Evolutionary conservation across 1,139 yeast species (phyloP), one percentile per base, ranked within the genome.

Genomic region (Suhomyces panamericanus): DNA sequence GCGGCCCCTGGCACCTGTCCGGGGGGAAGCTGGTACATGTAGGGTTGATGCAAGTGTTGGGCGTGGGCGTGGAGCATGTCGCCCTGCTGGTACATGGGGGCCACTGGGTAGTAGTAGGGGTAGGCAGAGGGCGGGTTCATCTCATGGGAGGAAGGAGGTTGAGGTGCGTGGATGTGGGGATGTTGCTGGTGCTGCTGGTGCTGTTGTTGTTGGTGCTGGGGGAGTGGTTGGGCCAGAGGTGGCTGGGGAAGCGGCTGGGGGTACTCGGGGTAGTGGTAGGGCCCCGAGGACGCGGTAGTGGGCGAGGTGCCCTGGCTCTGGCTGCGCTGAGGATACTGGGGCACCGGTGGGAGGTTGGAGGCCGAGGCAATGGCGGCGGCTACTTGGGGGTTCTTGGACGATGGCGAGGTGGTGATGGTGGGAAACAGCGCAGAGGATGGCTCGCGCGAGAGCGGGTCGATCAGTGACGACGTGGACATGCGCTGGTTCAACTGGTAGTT

Each of bases 401-500:
- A 36, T 8, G 32, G 39, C 11, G 39, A 36, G 10, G 47, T 4
- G 44, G 22, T 44, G 41, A 35, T 39, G 11, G 40, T 40, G 22
- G 41, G 24, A 34, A 35, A 39, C 20, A 38, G 14, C 17, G 29
- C 35, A 16, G 35, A 15, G 11, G 49, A 46, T 1, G 49, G 44
- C 28, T 46, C 49, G 7, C 49, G 34, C 6, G 43, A 32, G 16
- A 42, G 43, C 4, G 49, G 49, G 29, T 46, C 49, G 15, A 46
- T 42, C 3, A 42, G 39, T 5, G 48, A 44, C 20, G 44, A 41
- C 6, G 34, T 40, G 9, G 47, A 43, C 29, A 43, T 28, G 17
- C 50, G 33, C 20, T 43, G 50, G 38, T 48, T 47, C 31, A 45
- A 38, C 32, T 42, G 46, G 44, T 46, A 42, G 37, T 50, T 49